Percentiles rank a stretch among this genome's conserved stretches.
Evolutionary conservation across 148 eudicot genomes (phyloP).

Genomic region (Silene conica): DNA sequence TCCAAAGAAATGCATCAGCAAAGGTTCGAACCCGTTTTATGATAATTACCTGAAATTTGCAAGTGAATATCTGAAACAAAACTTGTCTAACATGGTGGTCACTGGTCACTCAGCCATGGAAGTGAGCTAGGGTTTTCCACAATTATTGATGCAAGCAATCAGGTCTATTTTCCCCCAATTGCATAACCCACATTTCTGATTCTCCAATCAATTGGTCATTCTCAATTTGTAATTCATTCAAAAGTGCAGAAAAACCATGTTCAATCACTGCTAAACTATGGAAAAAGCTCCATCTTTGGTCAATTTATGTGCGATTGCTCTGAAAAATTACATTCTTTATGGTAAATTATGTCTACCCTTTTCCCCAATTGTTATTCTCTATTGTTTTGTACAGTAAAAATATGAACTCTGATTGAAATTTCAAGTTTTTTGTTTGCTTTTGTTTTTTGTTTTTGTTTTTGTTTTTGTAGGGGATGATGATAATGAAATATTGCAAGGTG

Average conservation of each 20-base stretch:
- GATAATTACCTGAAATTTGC: too few species aligned
- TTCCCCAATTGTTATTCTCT: neutral
- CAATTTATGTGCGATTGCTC: slow-evolving; percentile 18
- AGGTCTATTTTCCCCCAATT: neutral
- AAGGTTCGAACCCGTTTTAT: too few species aligned
- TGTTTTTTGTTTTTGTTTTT: slow-evolving; percentile 12
- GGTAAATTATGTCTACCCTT: slow-evolving; percentile 3
- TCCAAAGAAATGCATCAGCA: too few species aligned
- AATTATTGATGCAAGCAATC: neutral
- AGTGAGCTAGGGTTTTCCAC: neutral
- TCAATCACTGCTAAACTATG: slow-evolving; percentile 13
- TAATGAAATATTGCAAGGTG: slow-evolving; percentile 26
- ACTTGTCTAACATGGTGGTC: too few species aligned
- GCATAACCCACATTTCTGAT: neutral
- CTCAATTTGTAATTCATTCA: too few species aligned
- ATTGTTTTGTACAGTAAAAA: neutral
- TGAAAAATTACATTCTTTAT: slow-evolving; percentile 21
- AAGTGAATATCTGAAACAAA: too few species aligned
- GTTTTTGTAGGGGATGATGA: slow-evolving; percentile 39
- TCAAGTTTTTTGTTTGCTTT: neutral
- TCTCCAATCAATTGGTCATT: too few species aligned
- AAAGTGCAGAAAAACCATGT: neutral
- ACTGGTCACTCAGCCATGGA: neutral
- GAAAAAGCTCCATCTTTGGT: slow-evolving; percentile 27
- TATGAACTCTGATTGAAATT: neutral